Percentiles rank a stretch among this genome's conserved stretches.
phyloP scores from a whole-genome alignment of 495 filamentous ascomycete species.

The Podospora pseudoanserina region DNA sequence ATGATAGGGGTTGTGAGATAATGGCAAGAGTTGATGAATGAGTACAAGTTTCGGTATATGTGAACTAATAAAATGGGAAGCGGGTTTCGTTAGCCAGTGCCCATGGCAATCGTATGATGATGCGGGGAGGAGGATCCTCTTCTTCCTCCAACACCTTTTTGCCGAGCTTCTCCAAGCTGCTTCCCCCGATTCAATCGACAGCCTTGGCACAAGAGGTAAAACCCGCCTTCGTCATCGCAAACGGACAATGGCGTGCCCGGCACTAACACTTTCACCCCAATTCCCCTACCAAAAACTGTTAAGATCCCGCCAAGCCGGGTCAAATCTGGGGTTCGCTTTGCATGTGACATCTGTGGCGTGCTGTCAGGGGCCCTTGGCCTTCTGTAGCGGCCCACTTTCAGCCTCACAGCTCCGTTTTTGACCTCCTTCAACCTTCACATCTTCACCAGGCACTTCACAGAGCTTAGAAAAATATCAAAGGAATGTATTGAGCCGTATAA shows the following conservation, averaged over 20 bases:
- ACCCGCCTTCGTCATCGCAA: not conserved
- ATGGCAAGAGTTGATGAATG: not conserved
- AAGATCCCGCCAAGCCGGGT: not conserved
- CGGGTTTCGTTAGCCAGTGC: not conserved
- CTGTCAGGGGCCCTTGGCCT: not conserved
- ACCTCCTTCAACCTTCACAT: not conserved
- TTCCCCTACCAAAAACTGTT: not conserved
- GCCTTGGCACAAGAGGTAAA: not conserved
- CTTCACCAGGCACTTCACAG: not conserved
- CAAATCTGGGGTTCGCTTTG: slow-evolving; percentile 3
- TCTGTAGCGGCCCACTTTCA: slow-evolving; percentile 1
- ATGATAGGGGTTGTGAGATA: not conserved
- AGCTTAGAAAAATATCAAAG: not conserved
- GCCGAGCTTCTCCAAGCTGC: not conserved
- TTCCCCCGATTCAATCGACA: not conserved
- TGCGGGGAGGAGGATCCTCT: slow-evolving; percentile 8
- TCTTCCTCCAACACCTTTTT: not conserved
- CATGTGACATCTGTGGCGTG: slow-evolving; percentile 9
- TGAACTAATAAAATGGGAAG: too few species aligned
- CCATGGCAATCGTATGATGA: slow-evolving; percentile 7
- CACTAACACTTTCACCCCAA: not conserved
- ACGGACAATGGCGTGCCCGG: not conserved
- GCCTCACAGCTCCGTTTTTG: slow-evolving; percentile 2
- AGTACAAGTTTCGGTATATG: too few species aligned
- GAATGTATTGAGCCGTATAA: not conserved